Base-by-base conservation (phyloP, 306 rosid species). In the Albizia julibrissin region DNA sequence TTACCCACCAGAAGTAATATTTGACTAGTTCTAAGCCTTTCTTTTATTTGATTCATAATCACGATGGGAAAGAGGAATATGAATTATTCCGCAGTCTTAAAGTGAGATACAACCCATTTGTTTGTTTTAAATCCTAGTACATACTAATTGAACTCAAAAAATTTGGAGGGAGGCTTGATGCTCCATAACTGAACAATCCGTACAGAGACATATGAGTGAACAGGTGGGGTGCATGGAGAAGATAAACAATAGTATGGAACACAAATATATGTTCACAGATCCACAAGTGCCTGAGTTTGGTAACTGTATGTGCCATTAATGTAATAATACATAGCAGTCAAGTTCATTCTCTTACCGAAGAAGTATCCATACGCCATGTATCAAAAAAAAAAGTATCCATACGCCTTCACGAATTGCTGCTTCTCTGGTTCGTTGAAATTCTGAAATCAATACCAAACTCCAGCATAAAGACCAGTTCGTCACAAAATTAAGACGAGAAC, bases 331-430 rank as follows among this genome's bases (percentile, higher is more conserved):
- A 12, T 22, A 58, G 8, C 34, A 59, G 10, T 43, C 10, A 27
- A 68, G 19, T 68, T 69, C 69, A 43, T 47, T 8, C 49, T 61
- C 84, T 78, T 71, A 81, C 87, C 76, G 27, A 37, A 26, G 89
- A 76, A 59, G 80, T 56, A 70, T 86, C 86, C 89, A 88, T 88
- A 56, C 78, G 47, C 40, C 49, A n/a, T n/a, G n/a, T n/a, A n/a
- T n/a, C n/a, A n/a, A n/a, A n/a, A n/a, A n/a, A n/a, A n/a, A n/a
- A 76, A 59, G 80, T 56, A 70, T 86, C 86, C 89, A 88, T 88
- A 56, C 78, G 47, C 40, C 49, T 59, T 71, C 50, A 19, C 43
- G 5, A 49, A 50, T 27, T 50, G 64, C 27, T 73, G 75, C 58
- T 64, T 47, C 76, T 76, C 76, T 76, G 82, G 77, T 6, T 65